Percentiles rank a stretch among this genome's conserved stretches.
Evolutionary conservation across 2,329 filamentous ascomycete species (phyloP).

Genomic region (Periconia sp.): DNA sequence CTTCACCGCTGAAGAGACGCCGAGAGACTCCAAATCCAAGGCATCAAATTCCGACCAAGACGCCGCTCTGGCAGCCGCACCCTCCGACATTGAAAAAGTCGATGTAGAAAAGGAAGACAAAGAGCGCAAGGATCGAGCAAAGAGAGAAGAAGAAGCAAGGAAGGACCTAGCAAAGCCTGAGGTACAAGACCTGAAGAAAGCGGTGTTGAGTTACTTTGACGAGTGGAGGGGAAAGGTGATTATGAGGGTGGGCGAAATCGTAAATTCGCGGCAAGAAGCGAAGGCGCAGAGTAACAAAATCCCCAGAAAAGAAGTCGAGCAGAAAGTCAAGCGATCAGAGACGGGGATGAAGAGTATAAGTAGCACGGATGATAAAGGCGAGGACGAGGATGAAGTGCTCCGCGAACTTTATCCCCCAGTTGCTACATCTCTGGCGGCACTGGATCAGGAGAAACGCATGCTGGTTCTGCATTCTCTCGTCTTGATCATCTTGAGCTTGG

Average conservation of each 20-base stretch:
- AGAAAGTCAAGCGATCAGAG: conserved; percentile 31
- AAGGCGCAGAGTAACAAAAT: conserved; percentile 32
- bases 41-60: conserved; percentile 12
- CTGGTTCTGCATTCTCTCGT: conserved; percentile 73
- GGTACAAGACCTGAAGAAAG: conserved; percentile 68
- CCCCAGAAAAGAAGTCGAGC: conserved; percentile 19
- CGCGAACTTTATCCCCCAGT: conserved; percentile 46
- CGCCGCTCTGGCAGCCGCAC: conserved; percentile 24
- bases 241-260: conserved; percentile 69
- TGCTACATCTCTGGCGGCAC: conserved; percentile 53
- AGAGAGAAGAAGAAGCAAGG: conserved; percentile 39
- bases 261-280: conserved; percentile 42
- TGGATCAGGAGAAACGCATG: conserved; percentile 63
- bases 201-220: conserved; percentile 70
- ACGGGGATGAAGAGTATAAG: conserved; percentile 26
- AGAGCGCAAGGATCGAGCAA: conserved; percentile 28
- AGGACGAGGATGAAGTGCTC: conserved; percentile 43
- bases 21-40: conserved; percentile 11
- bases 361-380: conserved; percentile 27
- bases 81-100: conserved; percentile 20
- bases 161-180: conserved; percentile 54
- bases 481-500: conserved; percentile 72
- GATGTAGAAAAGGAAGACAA: conserved; percentile 37
- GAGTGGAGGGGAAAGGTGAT: conserved; percentile 77
- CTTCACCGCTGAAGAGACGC: conserved; percentile 40